Evolutionary conservation across 1,139 yeast species (phyloP), one percentile per base, ranked within the genome.

Genomic region (Zygoascus hellenicus): DNA sequence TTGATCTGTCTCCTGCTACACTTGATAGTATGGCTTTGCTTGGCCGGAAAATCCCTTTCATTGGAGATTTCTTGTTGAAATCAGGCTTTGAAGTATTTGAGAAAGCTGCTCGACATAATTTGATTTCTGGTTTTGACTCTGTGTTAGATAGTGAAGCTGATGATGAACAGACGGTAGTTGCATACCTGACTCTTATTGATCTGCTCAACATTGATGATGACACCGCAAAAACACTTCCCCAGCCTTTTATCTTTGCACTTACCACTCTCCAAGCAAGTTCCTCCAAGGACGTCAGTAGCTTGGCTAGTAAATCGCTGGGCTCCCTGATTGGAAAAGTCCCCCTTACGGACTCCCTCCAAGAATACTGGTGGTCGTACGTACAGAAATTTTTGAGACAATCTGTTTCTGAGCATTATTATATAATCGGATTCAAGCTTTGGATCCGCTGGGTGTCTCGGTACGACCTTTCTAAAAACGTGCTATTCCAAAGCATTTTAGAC

Each of bases 401-500:
- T 2, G 22, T 28, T 2, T 36, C 28, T 9, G 42, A 33, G 13
- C 29, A 30, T 14, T 51, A 53, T 33, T 39, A 44, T 40, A 38
- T 42, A 9, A 11, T 51, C 14, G 63, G 58, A 9, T 57, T 54
- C 45, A 55, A 58, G 35, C 45, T 54, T 16, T 62, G 65, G 65
- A 46, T 62, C 29, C 41, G 59, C 17, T 59, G 62, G 58, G 46
- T 54, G 9, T 46, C 51, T 13, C 43, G 46, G 9, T 40, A 46
- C 15, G 51, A 45, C 2, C 54, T 70, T 10, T 45, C 47, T 2
- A 31, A 46, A 0, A 58, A 64, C 15, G 32, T 45, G 1, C 30
- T 48, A 0, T 73, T 76, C 48, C 74, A 74, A 43, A 32, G 49
- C 0, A 55, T 71, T 2, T 54, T 81, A 4, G 57, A 63, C 22